Evolutionary conservation across 2,329 filamentous ascomycete genomes (phyloP), one percentile per base, ranked within the genome.

Genomic region (Colletotrichum incanum): DNA sequence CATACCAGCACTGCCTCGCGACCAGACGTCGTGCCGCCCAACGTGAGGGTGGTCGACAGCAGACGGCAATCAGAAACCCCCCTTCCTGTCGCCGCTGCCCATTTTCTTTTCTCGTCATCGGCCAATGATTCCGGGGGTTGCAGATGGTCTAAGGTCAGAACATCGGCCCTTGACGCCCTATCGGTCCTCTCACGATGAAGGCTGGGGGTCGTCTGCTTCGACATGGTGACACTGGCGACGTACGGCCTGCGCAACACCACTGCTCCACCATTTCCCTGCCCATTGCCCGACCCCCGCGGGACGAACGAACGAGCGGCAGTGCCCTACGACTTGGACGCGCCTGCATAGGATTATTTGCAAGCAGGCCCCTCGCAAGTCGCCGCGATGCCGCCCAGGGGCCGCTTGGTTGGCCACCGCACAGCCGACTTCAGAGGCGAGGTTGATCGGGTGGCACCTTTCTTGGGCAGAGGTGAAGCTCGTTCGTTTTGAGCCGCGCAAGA

Each of bases 1-100:
- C 77, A 77, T 67, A 79, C 79, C 73, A 65, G 75, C 77, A 78
- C 76, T 78, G 79, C 79, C 76, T 80, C 78, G 65, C 14, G 47
- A 59, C 59, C 52, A 72, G 59, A 69, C 65, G 43, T 31, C 34
- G 45, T 49, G 54, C 60, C 59, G 65, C 69, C 69, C 65, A 67
- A 68, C 14, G 20, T 31, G 20, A 64, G 41, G n/a, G 50, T 39
- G 47, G 43, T 11, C 37, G 34, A n/a, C 26, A 23, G n/a, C 12
- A 43, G n/a, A 18, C 23, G 9, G 55, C 55, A 41, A 34, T 41
- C 31, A 52, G 55, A 39, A 34, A 52, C 50, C 12, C 54, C 47
- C 37, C n/a, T 58, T 58, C 31, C 45, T 34, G 4, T 49, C 43
- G 28, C 3, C 28, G 63, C 63, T 34, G 31, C 39, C 39, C 50